Conservation (phyloP, 2,329 filamentous ascomycete genomes). For the Tricladium varicosporioides region DNA sequence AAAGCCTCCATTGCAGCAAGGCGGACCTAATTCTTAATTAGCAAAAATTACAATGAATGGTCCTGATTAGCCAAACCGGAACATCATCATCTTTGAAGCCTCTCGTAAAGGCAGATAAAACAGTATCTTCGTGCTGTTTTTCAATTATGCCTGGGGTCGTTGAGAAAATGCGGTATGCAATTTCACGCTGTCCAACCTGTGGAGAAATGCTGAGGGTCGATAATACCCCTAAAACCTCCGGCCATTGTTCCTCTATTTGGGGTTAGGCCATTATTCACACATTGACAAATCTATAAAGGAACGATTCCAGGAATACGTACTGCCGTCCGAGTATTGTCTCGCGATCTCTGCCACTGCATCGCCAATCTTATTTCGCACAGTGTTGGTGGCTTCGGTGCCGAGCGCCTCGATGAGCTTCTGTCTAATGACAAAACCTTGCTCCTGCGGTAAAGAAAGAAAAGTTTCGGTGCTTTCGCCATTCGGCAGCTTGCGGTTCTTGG, state of each 20-base stretch:
- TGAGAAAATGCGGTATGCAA: conserved; percentile 91
- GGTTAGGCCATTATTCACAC: conserved; percentile 16
- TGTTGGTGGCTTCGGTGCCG: conserved; percentile 66
- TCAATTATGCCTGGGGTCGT: conserved; percentile 95
- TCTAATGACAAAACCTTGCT: conserved; percentile 76
- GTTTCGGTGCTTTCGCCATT: conserved; percentile 74
- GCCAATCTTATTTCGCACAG: conserved; percentile 90
- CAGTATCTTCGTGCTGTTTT: conserved; percentile 89
- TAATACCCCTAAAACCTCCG: conserved; percentile 79
- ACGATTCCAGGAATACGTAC: conserved; percentile 49
- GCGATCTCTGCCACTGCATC: conserved; percentile 97
- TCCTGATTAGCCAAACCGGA: conserved; percentile 45
- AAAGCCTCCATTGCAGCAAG: conserved; percentile 96
- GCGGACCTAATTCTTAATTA: conserved; percentile 60
- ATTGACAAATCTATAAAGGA: conserved; percentile 2
- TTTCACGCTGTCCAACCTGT: conserved; percentile 82
- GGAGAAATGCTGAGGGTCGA: conserved; percentile 88
- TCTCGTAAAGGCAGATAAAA: conserved; percentile 81
- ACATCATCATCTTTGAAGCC: conserved; percentile 90
- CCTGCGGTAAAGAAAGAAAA: conserved; percentile 74
- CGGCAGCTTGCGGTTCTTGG: conserved; percentile 77
- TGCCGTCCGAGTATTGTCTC: conserved; percentile 88
- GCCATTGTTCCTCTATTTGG: conserved; percentile 74
- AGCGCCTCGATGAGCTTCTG: conserved; percentile 80
- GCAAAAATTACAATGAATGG: background rate